Base-by-base conservation (phyloP, 2,329 filamentous ascomycete genomes). In the Verticillium longisporum region DNA sequence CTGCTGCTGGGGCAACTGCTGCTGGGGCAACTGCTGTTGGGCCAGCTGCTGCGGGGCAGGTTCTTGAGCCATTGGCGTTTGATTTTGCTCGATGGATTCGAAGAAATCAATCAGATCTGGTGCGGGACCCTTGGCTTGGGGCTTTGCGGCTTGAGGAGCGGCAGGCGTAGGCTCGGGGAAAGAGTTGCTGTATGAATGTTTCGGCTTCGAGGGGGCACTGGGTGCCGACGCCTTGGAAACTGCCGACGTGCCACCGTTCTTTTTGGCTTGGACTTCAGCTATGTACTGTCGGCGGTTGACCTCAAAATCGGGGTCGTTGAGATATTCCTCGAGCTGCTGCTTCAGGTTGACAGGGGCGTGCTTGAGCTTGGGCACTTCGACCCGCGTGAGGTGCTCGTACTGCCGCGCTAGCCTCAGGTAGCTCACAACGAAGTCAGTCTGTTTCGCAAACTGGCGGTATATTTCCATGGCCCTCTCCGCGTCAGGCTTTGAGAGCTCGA, bases 361-460 rank as follows among this genome's bases (percentile, higher is more conserved):
- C 78, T 97, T 98, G 66, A 99, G 83, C 78, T 97, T 97, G 10
- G 95, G 95, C 7, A 99, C 96, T 70, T 97, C 92, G 45, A 99
- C 84, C 63, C 94, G 83, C 5, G 95, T 99, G 65, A 93, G 91
- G 71, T 93, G 89, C 75, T 98, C 92, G 72, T 94, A 95, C 71
- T 95, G 89, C 64, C 94, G 86, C 55, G 95, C 95, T 54, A 94
- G 83, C 67, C 88, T 88, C 55, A 99, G 83, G 70, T 94, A 99
- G 68, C 92, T 88, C 15, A 99, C 94, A 1, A 98, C 94, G 66
- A 88, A 86, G 68, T 98, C 93, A 6, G 95, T 99, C 74, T 97
- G 93, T 69, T 86, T 89, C 15, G 92, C 92, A 70, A 99, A 99
- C 15, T 83, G 89, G 71, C 93, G 91, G 77, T 99, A 99, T 64